A percentile compares a stretch with the other conserved stretches of the same genome.
These are phyloP conservation scores for Rhododendron henanense DNA, from an alignment of 148 eudicot genomes.

Conservation along the genomic window DNA sequence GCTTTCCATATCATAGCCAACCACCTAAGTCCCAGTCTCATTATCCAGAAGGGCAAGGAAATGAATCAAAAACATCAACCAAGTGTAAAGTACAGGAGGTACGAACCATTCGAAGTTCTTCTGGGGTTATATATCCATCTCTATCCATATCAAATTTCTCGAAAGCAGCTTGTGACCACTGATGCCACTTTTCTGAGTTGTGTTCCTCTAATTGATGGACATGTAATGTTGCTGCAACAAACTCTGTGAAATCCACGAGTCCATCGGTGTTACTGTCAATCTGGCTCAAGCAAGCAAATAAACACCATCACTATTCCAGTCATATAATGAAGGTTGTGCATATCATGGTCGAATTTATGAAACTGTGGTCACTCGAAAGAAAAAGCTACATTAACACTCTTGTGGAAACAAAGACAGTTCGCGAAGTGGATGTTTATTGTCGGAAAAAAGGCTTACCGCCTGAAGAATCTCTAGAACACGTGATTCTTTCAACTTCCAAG, in stretches of 20 bases:
- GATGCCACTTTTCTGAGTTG: conserved; percentile 77
- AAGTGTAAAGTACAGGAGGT: neutral
- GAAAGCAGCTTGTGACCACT: conserved; percentile 80
- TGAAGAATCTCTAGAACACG: conserved; percentile 83
- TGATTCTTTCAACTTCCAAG: conserved; percentile 89
- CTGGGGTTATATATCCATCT: conserved; percentile 90
- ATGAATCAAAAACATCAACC: neutral
- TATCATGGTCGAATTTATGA: neutral
- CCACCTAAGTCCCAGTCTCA: neutral
- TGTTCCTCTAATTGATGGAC: conserved; percentile 90
- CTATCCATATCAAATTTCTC: conserved; percentile 88
- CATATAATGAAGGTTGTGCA: neutral
- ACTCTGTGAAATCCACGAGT: conserved; percentile 82
- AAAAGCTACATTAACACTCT: neutral
- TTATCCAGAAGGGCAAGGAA: neutral
- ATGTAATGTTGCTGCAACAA: conserved; percentile 88
- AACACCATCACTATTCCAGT: neutral
- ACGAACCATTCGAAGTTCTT: conserved; percentile 82
- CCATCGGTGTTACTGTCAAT: conserved; percentile 96
- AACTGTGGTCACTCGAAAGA: neutral
- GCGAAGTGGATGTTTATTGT: conserved; percentile 10
- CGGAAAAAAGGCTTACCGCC: conserved; percentile 52
- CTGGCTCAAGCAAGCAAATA: conserved; percentile 38
- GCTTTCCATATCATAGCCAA: neutral
- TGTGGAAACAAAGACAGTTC: neutral